Conservation (phyloP, 306 rosid genomes). For the Prunus mira region DNA sequence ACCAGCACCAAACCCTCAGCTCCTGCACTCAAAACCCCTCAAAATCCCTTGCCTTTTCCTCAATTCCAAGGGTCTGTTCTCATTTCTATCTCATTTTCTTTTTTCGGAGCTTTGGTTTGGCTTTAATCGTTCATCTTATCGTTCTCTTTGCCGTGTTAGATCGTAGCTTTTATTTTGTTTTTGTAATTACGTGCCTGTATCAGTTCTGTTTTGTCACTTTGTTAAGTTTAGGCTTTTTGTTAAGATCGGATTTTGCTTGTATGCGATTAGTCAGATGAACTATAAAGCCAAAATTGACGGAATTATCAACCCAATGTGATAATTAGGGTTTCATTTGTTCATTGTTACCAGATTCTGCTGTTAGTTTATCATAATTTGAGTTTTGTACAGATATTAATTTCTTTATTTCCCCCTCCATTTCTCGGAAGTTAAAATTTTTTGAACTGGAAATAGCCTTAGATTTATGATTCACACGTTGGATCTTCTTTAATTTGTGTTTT, state of each 20-base stretch:
- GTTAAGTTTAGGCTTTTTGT: conserved; percentile 13
- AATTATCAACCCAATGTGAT: conserved; percentile 5
- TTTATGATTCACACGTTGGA: neutral
- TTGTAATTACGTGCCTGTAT: neutral
- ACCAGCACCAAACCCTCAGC: conserved; percentile 1
- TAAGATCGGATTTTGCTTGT: conserved; percentile 8
- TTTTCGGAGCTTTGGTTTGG: neutral
- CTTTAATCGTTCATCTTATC: neutral
- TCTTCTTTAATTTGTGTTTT: neutral
- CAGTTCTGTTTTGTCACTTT: conserved; percentile 6
- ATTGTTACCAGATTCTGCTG: neutral
- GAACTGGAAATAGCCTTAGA: conserved; percentile 19
- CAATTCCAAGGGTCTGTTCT: neutral
- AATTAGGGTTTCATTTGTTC: conserved; percentile 6
- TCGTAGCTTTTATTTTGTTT: neutral
- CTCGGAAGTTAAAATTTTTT: neutral
- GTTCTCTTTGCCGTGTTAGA: conserved; percentile 9
- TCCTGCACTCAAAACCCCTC: neutral
- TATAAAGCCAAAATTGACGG: neutral
- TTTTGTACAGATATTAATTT: neutral
- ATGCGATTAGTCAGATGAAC: conserved; percentile 4
- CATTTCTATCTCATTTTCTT: neutral
- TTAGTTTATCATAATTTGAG: neutral
- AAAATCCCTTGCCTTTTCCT: neutral
- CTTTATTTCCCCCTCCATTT: neutral